Percentiles rank a stretch among this genome's conserved stretches.
phyloP scores from a whole-genome alignment of 179 eudicot species.

The Amaranthus tricolor region DNA sequence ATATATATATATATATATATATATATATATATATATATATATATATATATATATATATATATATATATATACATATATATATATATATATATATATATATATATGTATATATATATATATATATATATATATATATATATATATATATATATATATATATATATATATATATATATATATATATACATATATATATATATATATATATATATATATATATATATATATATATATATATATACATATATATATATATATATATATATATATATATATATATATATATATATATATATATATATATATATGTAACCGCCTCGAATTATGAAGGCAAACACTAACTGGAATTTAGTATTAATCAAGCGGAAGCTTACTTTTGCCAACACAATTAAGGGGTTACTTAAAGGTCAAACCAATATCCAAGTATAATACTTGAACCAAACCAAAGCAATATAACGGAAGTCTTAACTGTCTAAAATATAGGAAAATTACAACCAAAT shows the following conservation, averaged over 20 bases:
- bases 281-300: slow-evolving; percentile 3
- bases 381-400: no score
- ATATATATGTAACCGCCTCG: no score
- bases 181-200: slow-evolving; percentile 5
- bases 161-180: neutral
- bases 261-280: slow-evolving; percentile 5
- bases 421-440: no score
- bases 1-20: neutral
- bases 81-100: slow-evolving; percentile 5
- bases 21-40: neutral
- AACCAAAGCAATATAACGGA: no score
- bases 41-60: neutral
- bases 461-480: no score
- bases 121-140: slow-evolving; percentile 1
- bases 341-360: no score
- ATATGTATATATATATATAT: neutral
- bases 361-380: no score
- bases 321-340: no score
- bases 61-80: slow-evolving; percentile 1
- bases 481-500: no score
- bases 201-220: slow-evolving; percentile 2
- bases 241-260: slow-evolving; percentile 1
- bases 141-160: neutral
- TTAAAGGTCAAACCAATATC: no score
- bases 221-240: slow-evolving; percentile 4